Conservation (phyloP, 2,329 filamentous ascomycete genomes). For the Pyrenophora seminiperda region DNA sequence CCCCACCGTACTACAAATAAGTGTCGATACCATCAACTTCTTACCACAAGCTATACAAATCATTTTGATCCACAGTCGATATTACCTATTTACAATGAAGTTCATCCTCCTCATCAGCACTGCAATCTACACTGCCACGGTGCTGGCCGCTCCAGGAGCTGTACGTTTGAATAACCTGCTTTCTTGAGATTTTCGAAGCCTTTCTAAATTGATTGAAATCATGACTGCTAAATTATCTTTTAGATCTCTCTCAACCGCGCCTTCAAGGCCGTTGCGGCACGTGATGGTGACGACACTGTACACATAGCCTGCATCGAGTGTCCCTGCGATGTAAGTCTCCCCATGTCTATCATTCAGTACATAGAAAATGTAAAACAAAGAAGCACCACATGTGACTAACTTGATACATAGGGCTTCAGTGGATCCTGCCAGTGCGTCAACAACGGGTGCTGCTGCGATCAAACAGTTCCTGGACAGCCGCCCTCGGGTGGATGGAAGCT, state of each 20-base stretch:
- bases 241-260: constrained; percentile 10
- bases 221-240: not conserved
- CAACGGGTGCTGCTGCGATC: constrained; percentile 6
- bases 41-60: no score
- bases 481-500: constrained; percentile 3
- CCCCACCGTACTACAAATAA: no score
- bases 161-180: not conserved
- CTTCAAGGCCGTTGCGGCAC: constrained; percentile 5
- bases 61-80: no score
- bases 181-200: no score
- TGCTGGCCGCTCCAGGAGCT: constrained; percentile 10
- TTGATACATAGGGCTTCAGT: not conserved
- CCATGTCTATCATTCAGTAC: not conserved
- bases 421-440: constrained; percentile 4
- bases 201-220: no score
- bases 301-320: constrained; percentile 12
- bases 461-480: not conserved
- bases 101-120: constrained; percentile 7
- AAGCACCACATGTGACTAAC: not conserved
- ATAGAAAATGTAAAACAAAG: no score
- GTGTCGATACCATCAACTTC: no score
- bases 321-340: constrained; percentile 5
- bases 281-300: not conserved
- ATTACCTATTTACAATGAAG: constrained; percentile 1
- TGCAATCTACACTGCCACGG: constrained; percentile 2